Base-by-base conservation (phyloP, 345 rosid genomes). In the Eutrema yunnanense region DNA sequence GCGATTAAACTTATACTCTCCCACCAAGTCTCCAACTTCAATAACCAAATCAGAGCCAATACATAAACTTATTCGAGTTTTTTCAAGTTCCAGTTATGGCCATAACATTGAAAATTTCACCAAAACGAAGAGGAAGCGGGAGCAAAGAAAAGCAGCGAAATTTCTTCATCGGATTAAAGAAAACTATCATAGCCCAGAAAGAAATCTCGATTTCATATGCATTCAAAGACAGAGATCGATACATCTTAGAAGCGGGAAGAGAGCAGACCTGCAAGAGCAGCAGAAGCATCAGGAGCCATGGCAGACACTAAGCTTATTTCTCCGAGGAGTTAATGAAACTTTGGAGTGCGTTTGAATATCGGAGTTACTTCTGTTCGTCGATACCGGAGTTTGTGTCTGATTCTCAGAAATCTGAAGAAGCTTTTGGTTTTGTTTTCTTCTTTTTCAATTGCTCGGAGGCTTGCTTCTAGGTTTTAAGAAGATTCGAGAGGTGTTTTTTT, bases 251-350 rank as follows among this genome's bases (percentile, higher is more conserved):
- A 63, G 64, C 11, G 58, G 79, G 75, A 52, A 79, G 68, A 65
- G 59, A 50, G 36, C 29, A 62, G 22, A 90, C 98, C 97, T 77
- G 88, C 90, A 64, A 90, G 92, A 27, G 98, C 96, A 64, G 81
- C 75, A 75, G 97, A 77, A 71, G 94, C 98, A 65, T 90, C 94
- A 22, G 86, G 71, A 29, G 92, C 90, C 98, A 94, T 92, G 62
- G 64, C 8, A 34, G 73, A 66, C 32, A 65, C 78, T 38, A 27
- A 64, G 44, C 14, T 67, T 34, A 2, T 2, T 4, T 44, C 13
- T 66, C 38, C 0, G 69, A 59, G 6, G 36, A 52, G 33, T 29
- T 67, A 44, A 29, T 8, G 50, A 52, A 68, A 44, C 57, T 68
- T 59, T 2, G 43, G 52, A 60, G 42, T 68, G 11, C n/a, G 33